Evolutionary conservation across 139 green algal genomes (phyloP).

Genomic region (Dunaliella primolecta): DNA sequence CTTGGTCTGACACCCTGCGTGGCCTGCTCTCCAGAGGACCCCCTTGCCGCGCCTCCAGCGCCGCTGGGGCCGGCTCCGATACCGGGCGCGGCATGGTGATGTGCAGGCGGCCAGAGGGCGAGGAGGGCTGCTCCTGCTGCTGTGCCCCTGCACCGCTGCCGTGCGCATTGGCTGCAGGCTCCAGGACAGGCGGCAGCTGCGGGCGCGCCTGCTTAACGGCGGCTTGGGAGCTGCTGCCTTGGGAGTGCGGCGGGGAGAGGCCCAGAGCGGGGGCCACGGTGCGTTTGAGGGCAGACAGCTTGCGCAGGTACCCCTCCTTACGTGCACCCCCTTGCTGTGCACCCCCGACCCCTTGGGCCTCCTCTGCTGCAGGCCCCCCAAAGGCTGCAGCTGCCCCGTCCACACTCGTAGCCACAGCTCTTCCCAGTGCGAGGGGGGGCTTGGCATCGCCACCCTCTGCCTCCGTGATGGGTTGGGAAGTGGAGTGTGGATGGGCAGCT

Average conservation of each 20-base stretch:
- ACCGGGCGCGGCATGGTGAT: neutral
- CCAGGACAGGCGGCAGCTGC: neutral
- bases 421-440: neutral
- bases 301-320: neutral
- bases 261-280: neutral
- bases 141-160: no score
- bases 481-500: neutral
- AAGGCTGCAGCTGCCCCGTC: neutral
- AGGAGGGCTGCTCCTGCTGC: neutral
- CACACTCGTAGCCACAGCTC: neutral
- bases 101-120: neutral
- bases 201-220: no score
- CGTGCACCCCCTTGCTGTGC: neutral
- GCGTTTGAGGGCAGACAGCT: neutral
- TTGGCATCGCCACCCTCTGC: neutral
- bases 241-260: neutral
- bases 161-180: neutral
- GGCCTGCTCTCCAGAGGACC: no score
- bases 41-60: no score
- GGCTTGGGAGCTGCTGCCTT: neutral
- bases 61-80: neutral
- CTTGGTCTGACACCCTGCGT: neutral
- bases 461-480: neutral
- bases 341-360: neutral
- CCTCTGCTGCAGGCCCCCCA: neutral